phyloP scores from a whole-genome alignment of 2,329 filamentous ascomycete species.

The Niveomyces coronatus region DNA sequence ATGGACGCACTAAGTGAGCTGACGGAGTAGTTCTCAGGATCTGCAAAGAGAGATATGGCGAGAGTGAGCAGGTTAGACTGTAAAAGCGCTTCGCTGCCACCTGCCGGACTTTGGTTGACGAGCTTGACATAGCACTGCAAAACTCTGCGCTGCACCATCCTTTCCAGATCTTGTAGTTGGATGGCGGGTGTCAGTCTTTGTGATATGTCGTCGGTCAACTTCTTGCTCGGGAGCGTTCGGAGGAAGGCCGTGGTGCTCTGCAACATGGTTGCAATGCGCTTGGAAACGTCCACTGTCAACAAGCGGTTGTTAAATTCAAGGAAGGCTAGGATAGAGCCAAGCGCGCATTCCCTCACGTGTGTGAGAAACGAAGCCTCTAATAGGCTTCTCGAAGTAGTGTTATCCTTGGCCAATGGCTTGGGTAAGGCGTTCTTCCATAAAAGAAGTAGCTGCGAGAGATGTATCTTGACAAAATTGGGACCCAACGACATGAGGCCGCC shows the following conservation, averaged over 20 bases:
- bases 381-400: constrained; percentile 70
- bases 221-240: constrained; percentile 73
- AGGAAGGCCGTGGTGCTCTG: constrained; percentile 89
- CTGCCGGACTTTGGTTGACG: constrained; percentile 76
- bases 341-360: constrained; percentile 87
- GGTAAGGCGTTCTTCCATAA: constrained; percentile 97
- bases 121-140: constrained; percentile 92
- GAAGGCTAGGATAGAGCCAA: constrained; percentile 86
- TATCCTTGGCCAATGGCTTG: constrained; percentile 87
- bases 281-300: constrained; percentile 87
- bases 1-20: constrained; percentile 85
- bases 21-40: constrained; percentile 78
- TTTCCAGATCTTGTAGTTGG: constrained; percentile 79
- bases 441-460: constrained; percentile 83
- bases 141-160: constrained; percentile 88
- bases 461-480: constrained; percentile 97
- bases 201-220: constrained; percentile 74
- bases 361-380: constrained; percentile 88
- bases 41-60: constrained; percentile 83
- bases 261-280: constrained; percentile 84
- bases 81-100: constrained; percentile 73
- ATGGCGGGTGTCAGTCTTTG: constrained; percentile 76
- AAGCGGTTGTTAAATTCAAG: constrained; percentile 87
- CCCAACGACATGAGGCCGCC: constrained; percentile 94
- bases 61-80: constrained; percentile 87